Base-by-base conservation (phyloP, 2,329 filamentous ascomycete genomes). In the Biscogniauxia sp. region DNA sequence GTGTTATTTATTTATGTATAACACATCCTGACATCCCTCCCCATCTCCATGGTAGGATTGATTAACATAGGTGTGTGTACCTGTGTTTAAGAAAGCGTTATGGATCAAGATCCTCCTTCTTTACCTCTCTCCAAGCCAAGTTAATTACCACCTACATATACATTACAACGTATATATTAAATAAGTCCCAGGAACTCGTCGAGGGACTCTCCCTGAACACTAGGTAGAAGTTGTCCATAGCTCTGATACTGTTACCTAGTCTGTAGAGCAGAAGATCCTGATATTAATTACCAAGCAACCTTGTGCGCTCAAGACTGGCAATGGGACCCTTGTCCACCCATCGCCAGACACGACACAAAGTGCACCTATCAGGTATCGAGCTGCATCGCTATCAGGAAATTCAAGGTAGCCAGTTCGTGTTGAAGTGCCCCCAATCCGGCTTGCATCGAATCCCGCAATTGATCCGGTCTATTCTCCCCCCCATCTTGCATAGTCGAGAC, bases 401-500 rank as follows among this genome's bases (percentile, higher is more conserved):
- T 45, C 37, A 45, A 17, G 37, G 6, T 45, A 45, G 37, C 37
- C 13, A 45, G 37, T 45, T 45, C 37, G 37, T 45, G 37, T 45
- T 45, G 37, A 45, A 45, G 15, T 45, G 6, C 37, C 37, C 37
- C 37, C 37, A 15, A 45, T 45, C n/a, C 37, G 37, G 37, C 15
- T 5, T 45, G 37, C 37, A 17, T 45, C 15, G 37, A 45, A 45
- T 45, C n/a, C 37, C 37, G 37, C 37, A 45, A 59, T 32, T 53
- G 20, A 62, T 60, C 54, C 61, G 53, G 32, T 60, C 54, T 60
- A 57, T 60, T 53, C 51, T 41, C 41, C 55, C 41, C 54, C 23
- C 57, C 60, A 61, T 57, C 45, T 54, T 64, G 58, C 58, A 63
- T 59, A 28, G 57, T 59, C 56, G 55, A 61, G 57, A 61, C 55